phyloP scores from a whole-genome alignment of 1,284 basidiomycete species.

The Boletus mariae region DNA sequence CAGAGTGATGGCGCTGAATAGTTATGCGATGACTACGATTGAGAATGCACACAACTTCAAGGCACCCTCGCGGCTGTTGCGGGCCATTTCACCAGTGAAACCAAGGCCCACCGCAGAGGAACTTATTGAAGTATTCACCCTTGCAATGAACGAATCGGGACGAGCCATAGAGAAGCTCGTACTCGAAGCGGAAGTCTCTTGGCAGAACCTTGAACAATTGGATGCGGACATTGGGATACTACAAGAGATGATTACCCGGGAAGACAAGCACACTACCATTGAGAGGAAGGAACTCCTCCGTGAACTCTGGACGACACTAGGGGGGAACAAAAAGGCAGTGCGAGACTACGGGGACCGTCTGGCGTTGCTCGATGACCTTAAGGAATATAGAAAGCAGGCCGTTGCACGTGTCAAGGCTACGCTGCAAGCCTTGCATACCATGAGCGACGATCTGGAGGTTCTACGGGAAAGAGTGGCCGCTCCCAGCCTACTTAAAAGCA shows the following conservation, averaged over 20 bases:
- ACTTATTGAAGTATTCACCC: conserved; percentile 51
- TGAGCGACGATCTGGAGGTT: conserved; percentile 72
- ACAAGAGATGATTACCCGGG: conserved; percentile 55
- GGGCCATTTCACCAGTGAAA: conserved; percentile 45
- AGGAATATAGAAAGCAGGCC: conserved; percentile 55
- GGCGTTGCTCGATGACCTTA: conserved; percentile 49
- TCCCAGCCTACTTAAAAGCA: conserved; percentile 54
- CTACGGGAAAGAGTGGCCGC: conserved; percentile 63
- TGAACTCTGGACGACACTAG: conserved; percentile 63
- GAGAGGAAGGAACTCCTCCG: conserved; percentile 54
- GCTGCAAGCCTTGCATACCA: conserved; percentile 52
- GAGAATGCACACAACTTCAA: conserved; percentile 42
- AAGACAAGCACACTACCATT: conserved; percentile 44
- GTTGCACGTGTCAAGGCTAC: conserved; percentile 58
- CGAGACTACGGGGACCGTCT: conserved; percentile 49
- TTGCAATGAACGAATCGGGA: conserved; percentile 59
- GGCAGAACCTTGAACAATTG: conserved; percentile 52
- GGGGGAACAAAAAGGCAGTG: conserved; percentile 50
- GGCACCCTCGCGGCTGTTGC: conserved; percentile 35
- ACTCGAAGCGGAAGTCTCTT: conserved; percentile 56
- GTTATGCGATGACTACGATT: conserved; percentile 61
- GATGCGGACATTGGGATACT: conserved; percentile 55
- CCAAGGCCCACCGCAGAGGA: conserved; percentile 36
- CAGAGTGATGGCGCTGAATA: conserved; percentile 69
- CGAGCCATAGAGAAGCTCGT: conserved; percentile 51